Conservation (phyloP, 2,329 filamentous ascomycete genomes). For the Aphanocladium album region DNA sequence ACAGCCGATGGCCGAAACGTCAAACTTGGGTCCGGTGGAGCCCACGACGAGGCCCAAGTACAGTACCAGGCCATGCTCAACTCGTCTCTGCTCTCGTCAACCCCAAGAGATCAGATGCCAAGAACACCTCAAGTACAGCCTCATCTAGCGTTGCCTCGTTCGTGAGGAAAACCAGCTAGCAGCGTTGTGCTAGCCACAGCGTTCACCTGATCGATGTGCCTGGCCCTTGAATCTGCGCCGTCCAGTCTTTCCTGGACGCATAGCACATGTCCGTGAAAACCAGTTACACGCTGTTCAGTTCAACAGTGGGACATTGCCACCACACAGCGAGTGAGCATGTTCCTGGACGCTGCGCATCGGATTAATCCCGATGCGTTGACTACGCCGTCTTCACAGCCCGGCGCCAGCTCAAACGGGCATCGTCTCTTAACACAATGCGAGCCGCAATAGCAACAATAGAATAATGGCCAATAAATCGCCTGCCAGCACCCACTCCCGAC, state of each 20-base stretch:
- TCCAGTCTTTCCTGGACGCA: too few relatives aligned
- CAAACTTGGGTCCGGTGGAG: neutral
- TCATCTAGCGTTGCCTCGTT: neutral
- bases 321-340: neutral
- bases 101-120: constrained; percentile 6
- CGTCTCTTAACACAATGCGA: neutral
- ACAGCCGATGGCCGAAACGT: constrained; percentile 3
- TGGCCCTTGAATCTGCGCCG: too few relatives aligned
- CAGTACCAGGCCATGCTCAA: neutral
- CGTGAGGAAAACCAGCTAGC: too few relatives aligned
- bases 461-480: neutral
- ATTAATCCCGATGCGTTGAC: neutral
- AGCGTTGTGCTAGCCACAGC: too few relatives aligned
- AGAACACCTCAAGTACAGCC: neutral
- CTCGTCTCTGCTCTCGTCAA: neutral
- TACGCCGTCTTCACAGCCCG: neutral
- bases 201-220: too few relatives aligned
- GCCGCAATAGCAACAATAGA: neutral
- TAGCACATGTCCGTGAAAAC: neutral
- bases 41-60: neutral
- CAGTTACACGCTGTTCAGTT: neutral
- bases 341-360: neutral
- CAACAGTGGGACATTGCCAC: neutral
- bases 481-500: neutral
- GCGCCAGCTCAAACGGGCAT: neutral